Evolutionary conservation across 164 flowering plant genomes (phyloP).

Genomic region (Umbellularia californica): DNA sequence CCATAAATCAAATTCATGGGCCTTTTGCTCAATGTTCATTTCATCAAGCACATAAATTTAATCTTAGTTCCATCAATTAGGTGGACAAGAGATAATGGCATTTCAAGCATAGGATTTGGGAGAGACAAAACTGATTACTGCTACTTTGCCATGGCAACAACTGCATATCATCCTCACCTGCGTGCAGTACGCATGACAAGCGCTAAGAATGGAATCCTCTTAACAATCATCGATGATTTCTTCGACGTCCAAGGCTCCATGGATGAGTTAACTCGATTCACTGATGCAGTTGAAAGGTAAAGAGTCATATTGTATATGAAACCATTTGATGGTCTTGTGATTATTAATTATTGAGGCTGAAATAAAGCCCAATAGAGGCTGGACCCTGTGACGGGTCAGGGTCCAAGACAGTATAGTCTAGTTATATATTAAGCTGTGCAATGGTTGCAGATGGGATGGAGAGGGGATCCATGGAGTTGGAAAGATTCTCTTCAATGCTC

Average conservation of each 20-base stretch:
- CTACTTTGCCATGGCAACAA: conserved; percentile 4
- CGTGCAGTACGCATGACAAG: neutral
- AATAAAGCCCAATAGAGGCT: neutral
- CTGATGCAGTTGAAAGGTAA: conserved; percentile 4
- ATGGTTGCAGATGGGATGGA: conserved; percentile 5
- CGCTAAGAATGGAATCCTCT: conserved; percentile 5
- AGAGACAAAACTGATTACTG: neutral
- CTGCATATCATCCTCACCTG: neutral
- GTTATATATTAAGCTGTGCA: neutral
- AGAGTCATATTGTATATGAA: neutral
- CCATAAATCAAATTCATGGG: too few species aligned
- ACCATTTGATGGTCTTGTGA: neutral
- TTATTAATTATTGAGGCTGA: too few species aligned
- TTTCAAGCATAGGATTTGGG: neutral
- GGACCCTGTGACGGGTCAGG: neutral
- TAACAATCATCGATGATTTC: conserved; percentile 4
- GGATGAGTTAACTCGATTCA: neutral
- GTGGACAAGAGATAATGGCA: conserved; percentile 4
- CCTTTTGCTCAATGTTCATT: too few species aligned
- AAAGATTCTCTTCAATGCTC: conserved; percentile 4
- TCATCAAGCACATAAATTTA: too few species aligned
- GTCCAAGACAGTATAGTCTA: neutral
- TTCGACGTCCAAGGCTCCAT: conserved; percentile 1
- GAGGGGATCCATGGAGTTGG: neutral
- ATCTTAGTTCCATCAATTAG: neutral